phyloP scores from a whole-genome alignment of 2,329 filamentous ascomycete genomes.

The Aspergillus quadricinctus region DNA sequence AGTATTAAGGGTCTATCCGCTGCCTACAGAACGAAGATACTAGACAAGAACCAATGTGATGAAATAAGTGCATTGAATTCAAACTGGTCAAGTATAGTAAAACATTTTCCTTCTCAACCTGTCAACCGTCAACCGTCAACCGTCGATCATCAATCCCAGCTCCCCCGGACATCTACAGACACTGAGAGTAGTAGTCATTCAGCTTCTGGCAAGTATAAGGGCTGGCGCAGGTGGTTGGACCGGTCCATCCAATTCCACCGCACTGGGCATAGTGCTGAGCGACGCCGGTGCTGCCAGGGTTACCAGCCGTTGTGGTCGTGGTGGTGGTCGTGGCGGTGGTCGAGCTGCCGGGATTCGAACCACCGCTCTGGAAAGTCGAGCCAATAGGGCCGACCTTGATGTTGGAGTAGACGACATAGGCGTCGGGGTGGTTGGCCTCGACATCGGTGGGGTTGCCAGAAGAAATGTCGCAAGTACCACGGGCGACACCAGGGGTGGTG shows the following conservation, averaged over 20 bases:
- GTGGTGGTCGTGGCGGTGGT: conserved; percentile 3
- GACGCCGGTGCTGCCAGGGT: conserved; percentile 7
- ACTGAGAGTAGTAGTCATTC: conserved; percentile 39
- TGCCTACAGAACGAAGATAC: no score
- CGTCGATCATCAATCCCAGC: not conserved
- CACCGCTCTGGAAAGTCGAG: conserved; percentile 42
- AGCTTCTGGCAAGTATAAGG: conserved; percentile 30
- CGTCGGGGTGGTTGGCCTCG: conserved; percentile 44
- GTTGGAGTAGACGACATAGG: conserved; percentile 56
- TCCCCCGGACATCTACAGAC: conserved; percentile 19
- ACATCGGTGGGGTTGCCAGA: conserved; percentile 52
- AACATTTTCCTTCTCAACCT: not conserved
- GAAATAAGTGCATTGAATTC: not conserved
- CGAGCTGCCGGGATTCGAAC: conserved; percentile 2
- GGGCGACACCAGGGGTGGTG: conserved; percentile 46
- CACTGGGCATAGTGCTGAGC: conserved; percentile 28
- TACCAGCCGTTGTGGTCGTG: conserved; percentile 6
- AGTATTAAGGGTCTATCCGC: no score
- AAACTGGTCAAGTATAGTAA: not conserved
- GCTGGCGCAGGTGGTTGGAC: conserved; percentile 29
- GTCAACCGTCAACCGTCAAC: not conserved
- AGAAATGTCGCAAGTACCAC: conserved; percentile 52
- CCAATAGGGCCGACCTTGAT: conserved; percentile 57
- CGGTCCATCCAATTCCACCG: conserved; percentile 32
- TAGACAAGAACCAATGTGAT: no score